Conservation (phyloP, 306 rosid genomes). For the Lathyrus aphaca region DNA sequence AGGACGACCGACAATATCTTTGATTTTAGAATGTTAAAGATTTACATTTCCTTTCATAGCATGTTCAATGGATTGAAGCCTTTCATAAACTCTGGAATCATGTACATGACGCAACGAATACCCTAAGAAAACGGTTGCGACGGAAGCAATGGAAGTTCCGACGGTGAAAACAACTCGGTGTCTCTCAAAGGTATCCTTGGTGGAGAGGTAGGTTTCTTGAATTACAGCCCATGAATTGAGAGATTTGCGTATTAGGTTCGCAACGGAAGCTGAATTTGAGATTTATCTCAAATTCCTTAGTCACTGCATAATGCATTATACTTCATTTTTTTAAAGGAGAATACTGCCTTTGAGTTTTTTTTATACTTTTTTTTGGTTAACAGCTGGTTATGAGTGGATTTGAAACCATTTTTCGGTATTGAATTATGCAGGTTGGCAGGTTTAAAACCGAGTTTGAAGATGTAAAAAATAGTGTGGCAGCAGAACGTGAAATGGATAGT, state of each 20-base stretch:
- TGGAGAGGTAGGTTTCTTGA: slow-evolving; percentile 73
- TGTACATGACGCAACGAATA: slow-evolving; percentile 80
- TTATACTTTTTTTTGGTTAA: too few species aligned
- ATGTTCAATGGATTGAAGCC: slow-evolving; percentile 86
- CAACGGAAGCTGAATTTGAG: slow-evolving; percentile 42
- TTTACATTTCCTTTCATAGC: slow-evolving; percentile 55
- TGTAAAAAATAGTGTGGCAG: too few species aligned
- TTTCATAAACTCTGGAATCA: slow-evolving; percentile 65
- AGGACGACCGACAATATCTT: slow-evolving; percentile 58
- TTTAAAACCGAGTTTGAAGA: too few species aligned
- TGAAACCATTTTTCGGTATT: too few species aligned
- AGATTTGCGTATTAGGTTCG: slow-evolving; percentile 64
- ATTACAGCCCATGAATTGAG: slow-evolving; percentile 70
- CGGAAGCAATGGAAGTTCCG: slow-evolving; percentile 90
- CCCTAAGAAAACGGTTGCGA: slow-evolving; percentile 86
- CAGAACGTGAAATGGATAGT: too few species aligned
- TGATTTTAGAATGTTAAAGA: slow-evolving; percentile 62
- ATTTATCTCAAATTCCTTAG: slow-evolving; percentile 45
- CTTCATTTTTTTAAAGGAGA: too few species aligned
- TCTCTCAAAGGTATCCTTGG: slow-evolving; percentile 84
- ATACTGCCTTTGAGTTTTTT: too few species aligned
- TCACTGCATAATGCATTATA: slow-evolving; percentile 51
- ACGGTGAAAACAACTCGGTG: slow-evolving; percentile 83
- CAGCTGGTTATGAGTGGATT: too few species aligned
- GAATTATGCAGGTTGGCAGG: too few species aligned